Evolutionary conservation across 805 yeast species (phyloP).

Genomic region (Candida odintsovae): DNA sequence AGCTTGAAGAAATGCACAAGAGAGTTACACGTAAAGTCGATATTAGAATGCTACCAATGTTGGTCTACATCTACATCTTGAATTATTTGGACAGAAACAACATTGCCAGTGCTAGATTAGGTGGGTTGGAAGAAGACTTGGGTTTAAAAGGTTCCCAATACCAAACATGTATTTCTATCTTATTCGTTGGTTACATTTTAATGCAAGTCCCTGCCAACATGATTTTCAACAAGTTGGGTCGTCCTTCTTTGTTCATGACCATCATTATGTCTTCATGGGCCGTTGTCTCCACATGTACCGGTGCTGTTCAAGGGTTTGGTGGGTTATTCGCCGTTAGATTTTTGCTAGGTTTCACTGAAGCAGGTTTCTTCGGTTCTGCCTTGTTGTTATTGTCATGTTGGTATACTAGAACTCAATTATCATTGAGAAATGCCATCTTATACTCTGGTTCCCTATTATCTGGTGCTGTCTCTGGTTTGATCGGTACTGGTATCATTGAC

Average conservation of each 20-base stretch:
- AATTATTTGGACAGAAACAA: slow-evolving; percentile 47
- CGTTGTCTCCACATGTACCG: slow-evolving; percentile 32
- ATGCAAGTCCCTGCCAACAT: slow-evolving; percentile 46
- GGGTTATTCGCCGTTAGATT: slow-evolving; percentile 30
- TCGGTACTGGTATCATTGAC: slow-evolving; percentile 47
- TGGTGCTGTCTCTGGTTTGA: slow-evolving; percentile 50
- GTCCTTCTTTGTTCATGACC: slow-evolving; percentile 46
- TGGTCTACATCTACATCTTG: slow-evolving; percentile 44
- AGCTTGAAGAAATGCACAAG: slow-evolving; percentile 36
- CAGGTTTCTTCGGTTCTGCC: slow-evolving; percentile 46
- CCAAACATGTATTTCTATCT: slow-evolving; percentile 45
- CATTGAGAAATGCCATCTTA: slow-evolving; percentile 43
- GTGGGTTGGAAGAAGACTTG: slow-evolving; percentile 42
- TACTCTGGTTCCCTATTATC: slow-evolving; percentile 45
- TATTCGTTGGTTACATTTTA: slow-evolving; percentile 45
- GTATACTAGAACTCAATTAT: slow-evolving; percentile 46
- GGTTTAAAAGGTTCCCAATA: slow-evolving; percentile 37
- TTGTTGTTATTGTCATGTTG: slow-evolving; percentile 47
- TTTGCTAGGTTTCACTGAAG: slow-evolving; percentile 38
- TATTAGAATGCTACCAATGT: slow-evolving; percentile 43
- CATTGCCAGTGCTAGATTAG: slow-evolving; percentile 44
- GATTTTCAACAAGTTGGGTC: slow-evolving; percentile 37
- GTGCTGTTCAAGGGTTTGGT: slow-evolving; percentile 23
- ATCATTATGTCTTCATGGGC: slow-evolving; percentile 45
- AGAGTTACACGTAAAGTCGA: slow-evolving; percentile 44